Percentiles rank a stretch among this genome's conserved stretches.
Evolutionary conservation across 2,329 filamentous ascomycete species (phyloP).

Genomic region (Fusarium anguioides): DNA sequence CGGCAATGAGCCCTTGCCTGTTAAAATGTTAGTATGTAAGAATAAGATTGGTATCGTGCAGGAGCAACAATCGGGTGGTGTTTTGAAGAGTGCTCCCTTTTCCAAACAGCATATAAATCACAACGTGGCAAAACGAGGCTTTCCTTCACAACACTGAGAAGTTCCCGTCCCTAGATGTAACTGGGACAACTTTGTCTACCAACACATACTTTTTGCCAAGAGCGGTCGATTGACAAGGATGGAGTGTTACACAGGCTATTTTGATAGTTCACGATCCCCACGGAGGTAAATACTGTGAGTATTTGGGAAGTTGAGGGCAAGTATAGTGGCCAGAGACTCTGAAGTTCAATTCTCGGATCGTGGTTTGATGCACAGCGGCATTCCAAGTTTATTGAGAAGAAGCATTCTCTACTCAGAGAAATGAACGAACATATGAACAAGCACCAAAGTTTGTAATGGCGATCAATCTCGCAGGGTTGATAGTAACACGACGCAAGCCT

Average conservation of each 20-base stretch:
- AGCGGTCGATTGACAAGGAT: neutral
- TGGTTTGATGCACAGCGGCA: neutral
- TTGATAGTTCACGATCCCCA: neutral
- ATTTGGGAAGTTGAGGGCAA: neutral
- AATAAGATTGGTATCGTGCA: neutral
- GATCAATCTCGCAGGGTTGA: neutral
- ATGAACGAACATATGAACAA: neutral
- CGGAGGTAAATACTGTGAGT: neutral
- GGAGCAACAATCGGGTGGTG: neutral
- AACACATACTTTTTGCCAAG: neutral
- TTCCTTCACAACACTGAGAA: neutral
- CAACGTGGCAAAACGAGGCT: neutral
- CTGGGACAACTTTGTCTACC: constrained; percentile 2
- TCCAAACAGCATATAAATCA: neutral
- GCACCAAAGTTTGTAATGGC: neutral
- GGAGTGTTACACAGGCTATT: neutral
- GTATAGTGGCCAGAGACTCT: neutral
- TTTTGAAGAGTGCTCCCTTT: neutral
- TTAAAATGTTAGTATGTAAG: constrained; percentile 25
- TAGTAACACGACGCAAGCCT: constrained; percentile 25
- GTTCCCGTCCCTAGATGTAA: neutral
- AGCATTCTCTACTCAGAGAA: neutral
- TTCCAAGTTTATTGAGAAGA: neutral
- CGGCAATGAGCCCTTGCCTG: constrained; percentile 90
- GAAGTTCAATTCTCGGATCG: neutral